phyloP scores from a whole-genome alignment of 2,329 filamentous ascomycete species.

The Penicillium crustosum region DNA sequence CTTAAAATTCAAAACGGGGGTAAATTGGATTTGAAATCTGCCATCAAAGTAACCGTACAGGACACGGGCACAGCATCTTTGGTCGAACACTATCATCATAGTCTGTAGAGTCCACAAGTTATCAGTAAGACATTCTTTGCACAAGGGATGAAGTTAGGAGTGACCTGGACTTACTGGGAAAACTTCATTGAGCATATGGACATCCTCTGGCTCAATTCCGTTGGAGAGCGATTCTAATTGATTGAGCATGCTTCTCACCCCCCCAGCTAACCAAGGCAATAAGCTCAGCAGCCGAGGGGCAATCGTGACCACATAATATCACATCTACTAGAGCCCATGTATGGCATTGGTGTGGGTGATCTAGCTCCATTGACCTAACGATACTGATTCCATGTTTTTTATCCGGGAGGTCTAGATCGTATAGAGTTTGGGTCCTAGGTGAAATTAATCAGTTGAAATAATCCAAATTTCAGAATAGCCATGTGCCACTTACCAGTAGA shows the following conservation, averaged over 20 bases:
- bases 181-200: background rate
- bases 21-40: background rate
- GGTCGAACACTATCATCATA: background rate
- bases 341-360: background rate
- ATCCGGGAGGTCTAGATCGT: background rate
- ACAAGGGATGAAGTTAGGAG: too few species aligned
- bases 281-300: background rate
- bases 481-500: background rate
- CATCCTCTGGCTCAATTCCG: background rate
- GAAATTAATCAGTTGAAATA: background rate
- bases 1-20: background rate
- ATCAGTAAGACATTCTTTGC: background rate
- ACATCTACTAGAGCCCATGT: background rate
- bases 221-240: background rate
- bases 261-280: background rate
- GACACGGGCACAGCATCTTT: background rate
- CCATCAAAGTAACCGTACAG: background rate
- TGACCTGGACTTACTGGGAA: background rate
- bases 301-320: background rate
- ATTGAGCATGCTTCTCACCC: background rate
- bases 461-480: background rate
- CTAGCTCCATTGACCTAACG: background rate
- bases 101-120: background rate
- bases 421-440: background rate
- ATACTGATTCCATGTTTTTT: background rate